Base-by-base conservation (phyloP, 2,329 filamentous ascomycete species). In the Neurospora sp. region DNA sequence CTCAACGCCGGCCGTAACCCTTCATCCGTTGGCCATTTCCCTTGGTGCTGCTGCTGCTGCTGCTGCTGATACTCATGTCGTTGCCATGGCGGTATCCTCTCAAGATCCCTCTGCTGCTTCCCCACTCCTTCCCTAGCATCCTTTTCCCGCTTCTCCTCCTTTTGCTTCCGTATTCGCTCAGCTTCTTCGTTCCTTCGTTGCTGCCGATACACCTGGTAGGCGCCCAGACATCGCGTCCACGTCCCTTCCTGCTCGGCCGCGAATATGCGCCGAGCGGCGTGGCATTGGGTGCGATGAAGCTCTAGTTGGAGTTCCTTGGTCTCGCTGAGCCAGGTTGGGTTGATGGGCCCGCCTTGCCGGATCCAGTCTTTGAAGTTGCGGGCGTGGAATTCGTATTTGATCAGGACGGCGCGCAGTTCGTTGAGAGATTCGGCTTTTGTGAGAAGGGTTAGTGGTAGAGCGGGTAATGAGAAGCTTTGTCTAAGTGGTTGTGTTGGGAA, bases 211-310 rank as follows among this genome's bases (percentile, higher is more conserved):
- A 88, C 82, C 68, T 87, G 81, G 71, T 85, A 84, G 10, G 86
- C 87, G 66, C 87, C 87, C 1, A 89, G 81, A 72, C 87, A 89
- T 2, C 85, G 82, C 3, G 80, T 79, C 52, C 52, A 62, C 15
- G 23, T 15, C 15, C 78, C 76, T 72, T 85, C 83, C 73, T 84
- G 84, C 68, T 84, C 83, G 3, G 83, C 82, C 17, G 81, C 80
- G 76, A 85, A 87, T 72, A 89, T 86, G 72, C 86, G 84, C 68
- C 83, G 79, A 38, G 85, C 86, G 10, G 85, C 85, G 67, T 85
- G 84, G 76, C 86, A 87, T 77, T 89, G 86, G 9, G 86, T 82
- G 66, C 85, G 83, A 78, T 88, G 86, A 40, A 89, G 81, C 68
- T 86, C 82, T 58, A 79, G 79, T 68, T 84, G 81, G 36, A 89